Evolutionary conservation across 768 basidiomycete species (phyloP), one percentile per base, ranked within the genome.

Genomic region (Tylopilus plumbeoviolaceoides): DNA sequence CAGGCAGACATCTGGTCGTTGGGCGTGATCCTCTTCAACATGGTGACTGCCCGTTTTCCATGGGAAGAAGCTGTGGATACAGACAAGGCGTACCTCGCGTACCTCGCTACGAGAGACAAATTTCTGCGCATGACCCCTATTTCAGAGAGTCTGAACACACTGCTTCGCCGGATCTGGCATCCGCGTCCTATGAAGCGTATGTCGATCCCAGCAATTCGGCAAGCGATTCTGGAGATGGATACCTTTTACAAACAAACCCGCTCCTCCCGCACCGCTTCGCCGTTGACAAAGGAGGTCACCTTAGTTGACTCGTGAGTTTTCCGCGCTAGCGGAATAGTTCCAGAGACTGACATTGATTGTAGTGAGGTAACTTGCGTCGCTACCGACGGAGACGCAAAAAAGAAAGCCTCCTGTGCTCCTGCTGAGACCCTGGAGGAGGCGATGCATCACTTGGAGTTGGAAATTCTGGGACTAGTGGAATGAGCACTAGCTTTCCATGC

Each of bases 21-120:
- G 18, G 87, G 86, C 14, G 78, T 95, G 48, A 89, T 95, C 58
- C 80, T 95, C 47, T 81, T 86, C 64, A 94, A 91, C 70, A 82
- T 95, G 73, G 82, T 89, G 47, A 85, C 85, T 50, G 82, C 82
- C 11, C 27, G 28, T n/a, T 55, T 28, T 20, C 60, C 63, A 10
- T 65, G 63, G 60, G 52, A 55, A 7, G 56, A 50, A 31, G 60
- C 63, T 1, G 38, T 17, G 0, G 17, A 4, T 11, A 20, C 17
- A 3, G 50, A 64, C 36, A 35, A 5, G 23, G 17, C 12, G 0
- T 64, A 50, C 27, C 12, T 5, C 5, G 33, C 50, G 1, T 65
- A 55, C 36, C 18, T 56, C 18, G 25, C 35, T 0, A 11, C 42
- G 17, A 36, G 31, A 17, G 45, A 47, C 11, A 12, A 54, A 18